Evolutionary conservation across 1,139 yeast genomes (phyloP).

Genomic region (Taphrina populina): DNA sequence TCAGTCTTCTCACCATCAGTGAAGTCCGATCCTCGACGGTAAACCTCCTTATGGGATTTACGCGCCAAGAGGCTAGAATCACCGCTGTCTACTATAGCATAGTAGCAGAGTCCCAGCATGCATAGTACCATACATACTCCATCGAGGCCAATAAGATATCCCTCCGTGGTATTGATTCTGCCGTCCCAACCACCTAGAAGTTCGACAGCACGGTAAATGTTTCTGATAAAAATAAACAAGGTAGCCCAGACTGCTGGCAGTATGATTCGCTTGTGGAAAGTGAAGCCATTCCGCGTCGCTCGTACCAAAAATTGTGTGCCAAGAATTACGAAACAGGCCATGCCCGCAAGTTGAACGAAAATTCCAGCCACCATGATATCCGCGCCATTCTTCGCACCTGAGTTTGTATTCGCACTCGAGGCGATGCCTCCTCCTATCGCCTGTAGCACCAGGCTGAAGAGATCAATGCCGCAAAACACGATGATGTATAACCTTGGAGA

Average conservation of each 20-base stretch:
- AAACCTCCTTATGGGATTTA: background rate
- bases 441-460: slow-evolving; percentile 32
- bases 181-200: slow-evolving; percentile 78
- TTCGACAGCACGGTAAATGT: slow-evolving; percentile 78
- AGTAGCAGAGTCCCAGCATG: slow-evolving; percentile 5
- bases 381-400: slow-evolving; percentile 56
- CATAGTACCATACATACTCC: slow-evolving; percentile 60
- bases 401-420: slow-evolving; percentile 52
- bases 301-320: slow-evolving; percentile 57
- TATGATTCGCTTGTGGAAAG: background rate
- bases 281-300: slow-evolving; percentile 47
- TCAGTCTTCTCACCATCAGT: too few relatives aligned
- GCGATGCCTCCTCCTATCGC: slow-evolving; percentile 72
- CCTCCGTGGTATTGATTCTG: slow-evolving; percentile 65
- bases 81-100: slow-evolving; percentile 1
- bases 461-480: slow-evolving; percentile 27
- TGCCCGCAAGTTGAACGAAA: slow-evolving; percentile 71
- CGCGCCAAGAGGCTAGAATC: background rate
- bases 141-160: slow-evolving; percentile 72
- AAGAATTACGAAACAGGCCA: slow-evolving; percentile 61
- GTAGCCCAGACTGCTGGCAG: slow-evolving; percentile 47
- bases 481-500: slow-evolving; percentile 21
- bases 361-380: slow-evolving; percentile 81
- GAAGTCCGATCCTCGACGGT: too few relatives aligned
- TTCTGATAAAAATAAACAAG: slow-evolving; percentile 63